phyloP scores from a whole-genome alignment of 2,329 filamentous ascomycete species.

The Monosporascus sp. region DNA sequence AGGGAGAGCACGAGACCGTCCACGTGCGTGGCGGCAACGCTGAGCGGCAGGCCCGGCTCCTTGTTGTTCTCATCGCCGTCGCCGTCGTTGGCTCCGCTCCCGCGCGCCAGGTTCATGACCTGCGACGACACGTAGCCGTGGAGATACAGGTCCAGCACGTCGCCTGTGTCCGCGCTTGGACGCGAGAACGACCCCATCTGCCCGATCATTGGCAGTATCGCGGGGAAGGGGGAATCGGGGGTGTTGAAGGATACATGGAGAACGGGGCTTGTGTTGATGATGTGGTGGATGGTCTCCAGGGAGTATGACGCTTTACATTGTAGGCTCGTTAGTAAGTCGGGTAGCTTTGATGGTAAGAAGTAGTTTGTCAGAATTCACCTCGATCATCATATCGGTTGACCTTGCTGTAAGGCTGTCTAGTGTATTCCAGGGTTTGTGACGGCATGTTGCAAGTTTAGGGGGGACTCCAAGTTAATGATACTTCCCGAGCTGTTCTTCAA shows the following conservation, averaged over 20 bases:
- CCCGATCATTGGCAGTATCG: constrained; percentile 79
- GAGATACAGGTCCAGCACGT: constrained; percentile 71
- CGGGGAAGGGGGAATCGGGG: constrained; percentile 63
- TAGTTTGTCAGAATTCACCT: constrained; percentile 37
- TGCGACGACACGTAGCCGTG: constrained; percentile 81
- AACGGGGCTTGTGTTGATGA: constrained; percentile 69
- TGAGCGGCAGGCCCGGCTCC: constrained; percentile 60
- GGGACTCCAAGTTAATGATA: no score
- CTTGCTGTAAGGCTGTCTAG: constrained; percentile 57
- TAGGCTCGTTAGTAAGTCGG: constrained; percentile 7
- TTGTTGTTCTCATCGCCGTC: constrained; percentile 15
- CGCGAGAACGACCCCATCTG: constrained; percentile 68
- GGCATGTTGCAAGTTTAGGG: constrained; percentile 31
- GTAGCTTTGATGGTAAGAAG: background rate
- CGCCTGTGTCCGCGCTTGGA: constrained; percentile 54
- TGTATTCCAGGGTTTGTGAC: constrained; percentile 49
- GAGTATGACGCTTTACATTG: constrained; percentile 59
- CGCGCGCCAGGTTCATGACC: constrained; percentile 61
- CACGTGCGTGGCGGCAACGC: constrained; percentile 66
- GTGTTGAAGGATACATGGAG: constrained; percentile 75
- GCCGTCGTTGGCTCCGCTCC: constrained; percentile 2
- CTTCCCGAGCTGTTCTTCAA: no score
- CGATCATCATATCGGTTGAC: constrained; percentile 62
- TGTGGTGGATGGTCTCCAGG: constrained; percentile 64
- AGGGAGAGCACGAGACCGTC: constrained; percentile 77